Base-by-base conservation (phyloP, 768 basidiomycete genomes). In the Suillus sp. region DNA sequence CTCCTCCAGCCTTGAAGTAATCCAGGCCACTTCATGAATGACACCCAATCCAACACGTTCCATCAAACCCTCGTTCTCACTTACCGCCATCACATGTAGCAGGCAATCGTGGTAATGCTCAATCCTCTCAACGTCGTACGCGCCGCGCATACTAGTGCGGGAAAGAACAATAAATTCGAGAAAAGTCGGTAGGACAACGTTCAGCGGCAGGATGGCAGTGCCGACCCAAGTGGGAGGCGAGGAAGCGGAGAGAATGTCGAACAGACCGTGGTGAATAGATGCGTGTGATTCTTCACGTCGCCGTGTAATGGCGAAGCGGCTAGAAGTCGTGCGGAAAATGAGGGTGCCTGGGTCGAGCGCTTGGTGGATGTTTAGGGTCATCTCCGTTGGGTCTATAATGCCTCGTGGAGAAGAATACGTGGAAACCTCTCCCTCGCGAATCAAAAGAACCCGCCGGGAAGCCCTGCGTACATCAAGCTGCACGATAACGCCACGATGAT, bases 21-120 rank as follows among this genome's bases (percentile, higher is more conserved):
- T 53, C 70, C 71, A 72, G 13, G 69, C 69, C 8, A 40, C 51
- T 50, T 72, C 69, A 11, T 65, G 45, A 7, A 68, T 27, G n/a
- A 72, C 11, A 25, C 68, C 70, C 11, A 72, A 34, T 2, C 70
- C 71, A 48, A 72, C 42, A 13, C 70, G 71, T 59, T 72, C 71
- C 20, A 72, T 40, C 16, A 61, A 55, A 22, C 38, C 0, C 4
- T 64, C 58, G 32, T 42, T n/a, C 1, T 60, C 42, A 45, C 37
- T 47, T 25, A 72, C 67, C 4, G 64, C 69, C 69, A 72, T 67
- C 2, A 72, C 71, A 40, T 70, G 64, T 55, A 72, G 30, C 18
- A 65, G 14, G 32, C 66, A 69, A 14, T 63, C 69, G 7, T 61
- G 50, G 43, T 68, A 69, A 61, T 58, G 67, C 14, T 37, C 27